Conservation (phyloP, 768 basidiomycete species). For the Tricholoma terreum region DNA sequence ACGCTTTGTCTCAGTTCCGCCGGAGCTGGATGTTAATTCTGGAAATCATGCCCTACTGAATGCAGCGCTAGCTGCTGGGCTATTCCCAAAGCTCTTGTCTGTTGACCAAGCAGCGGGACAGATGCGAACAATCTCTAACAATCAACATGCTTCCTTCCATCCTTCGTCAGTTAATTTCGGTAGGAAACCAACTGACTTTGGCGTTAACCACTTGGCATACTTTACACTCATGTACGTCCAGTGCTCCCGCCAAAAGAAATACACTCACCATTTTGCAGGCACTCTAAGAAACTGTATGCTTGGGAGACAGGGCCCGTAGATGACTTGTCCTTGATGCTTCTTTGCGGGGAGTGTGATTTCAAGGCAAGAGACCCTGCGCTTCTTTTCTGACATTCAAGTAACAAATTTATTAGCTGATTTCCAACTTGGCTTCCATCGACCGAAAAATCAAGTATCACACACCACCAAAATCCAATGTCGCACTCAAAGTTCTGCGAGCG, state of each 20-base stretch:
- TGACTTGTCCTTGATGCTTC: slow-evolving; percentile 72
- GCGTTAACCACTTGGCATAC: slow-evolving; percentile 71
- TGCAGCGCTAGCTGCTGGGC: slow-evolving; percentile 78
- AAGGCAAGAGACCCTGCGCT: slow-evolving; percentile 42
- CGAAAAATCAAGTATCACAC: slow-evolving; percentile 78
- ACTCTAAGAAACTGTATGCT: slow-evolving; percentile 87
- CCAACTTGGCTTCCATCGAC: slow-evolving; percentile 74
- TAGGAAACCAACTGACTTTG: slow-evolving; percentile 63
- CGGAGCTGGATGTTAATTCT: slow-evolving; percentile 68
- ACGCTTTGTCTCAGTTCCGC: slow-evolving; percentile 74
- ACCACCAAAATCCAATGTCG: slow-evolving; percentile 68
- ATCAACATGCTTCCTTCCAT: slow-evolving; percentile 76
- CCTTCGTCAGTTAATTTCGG: slow-evolving; percentile 91
- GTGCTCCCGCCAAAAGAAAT: slow-evolving; percentile 3
- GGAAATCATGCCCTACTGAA: slow-evolving; percentile 64
- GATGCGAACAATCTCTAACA: slow-evolving; percentile 79
- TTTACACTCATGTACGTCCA: slow-evolving; percentile 80
- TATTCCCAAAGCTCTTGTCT: slow-evolving; percentile 87
- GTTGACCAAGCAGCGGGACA: slow-evolving; percentile 61
- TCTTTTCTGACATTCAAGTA: background rate
- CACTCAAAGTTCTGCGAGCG: slow-evolving; percentile 74
- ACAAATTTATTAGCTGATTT: slow-evolving; percentile 50
- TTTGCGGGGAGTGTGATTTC: slow-evolving; percentile 91
- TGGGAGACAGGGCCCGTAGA: slow-evolving; percentile 94
- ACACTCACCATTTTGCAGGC: slow-evolving; percentile 48